Base-by-base conservation (phyloP, 2,329 filamentous ascomycete genomes). In the Gremmenia infestans region DNA sequence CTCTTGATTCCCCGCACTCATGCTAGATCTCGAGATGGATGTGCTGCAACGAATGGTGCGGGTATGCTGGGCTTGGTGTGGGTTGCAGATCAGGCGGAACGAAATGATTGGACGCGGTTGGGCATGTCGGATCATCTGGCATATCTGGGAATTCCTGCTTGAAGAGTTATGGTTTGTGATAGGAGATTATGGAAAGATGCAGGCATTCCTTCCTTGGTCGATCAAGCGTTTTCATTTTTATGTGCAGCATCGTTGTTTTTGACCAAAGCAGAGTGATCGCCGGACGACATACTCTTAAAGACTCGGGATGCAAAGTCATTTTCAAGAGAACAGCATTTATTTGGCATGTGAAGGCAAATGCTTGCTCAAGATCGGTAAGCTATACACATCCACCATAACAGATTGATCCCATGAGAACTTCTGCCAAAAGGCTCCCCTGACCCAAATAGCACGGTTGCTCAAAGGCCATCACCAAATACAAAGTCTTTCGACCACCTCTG, bases 401-500 rank as follows among this genome's bases (percentile, higher is more conserved):
- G 8, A 32, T 32, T 9, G 28, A 32, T 32, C 28, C 4, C 28
- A 32, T 32, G 28, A 32, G 28, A 32, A 32, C 9, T 32, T 32
- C 11, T 32, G 28, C 9, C 9, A 32, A 32, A 12, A 32, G 8
- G 9, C 9, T 12, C 28, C 9, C 9, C 9, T 12, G 8, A 32
- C 28, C 28, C 9, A 32, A 12, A 11, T 32, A 4, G 9, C 2
- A 22, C 22, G 17, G 12, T 9, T 5, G 12, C n/a, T 45, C 19
- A 45, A 14, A 45, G 42, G 22, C 42, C 42, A 45, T 45, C 42
- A 5, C 12, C 19, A 2, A 45, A 23, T 14, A 14, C 22, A 23
- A 19, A 25, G 42, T 45, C 42, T 45, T 45, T 22, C 19, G 15
- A 50, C 51, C 50, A 51, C 37, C 55, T 36, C 55, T 57, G 35